Evolutionary conservation across 1,284 basidiomycete genomes (phyloP).

Genomic region (Sporisorium graminicola): DNA sequence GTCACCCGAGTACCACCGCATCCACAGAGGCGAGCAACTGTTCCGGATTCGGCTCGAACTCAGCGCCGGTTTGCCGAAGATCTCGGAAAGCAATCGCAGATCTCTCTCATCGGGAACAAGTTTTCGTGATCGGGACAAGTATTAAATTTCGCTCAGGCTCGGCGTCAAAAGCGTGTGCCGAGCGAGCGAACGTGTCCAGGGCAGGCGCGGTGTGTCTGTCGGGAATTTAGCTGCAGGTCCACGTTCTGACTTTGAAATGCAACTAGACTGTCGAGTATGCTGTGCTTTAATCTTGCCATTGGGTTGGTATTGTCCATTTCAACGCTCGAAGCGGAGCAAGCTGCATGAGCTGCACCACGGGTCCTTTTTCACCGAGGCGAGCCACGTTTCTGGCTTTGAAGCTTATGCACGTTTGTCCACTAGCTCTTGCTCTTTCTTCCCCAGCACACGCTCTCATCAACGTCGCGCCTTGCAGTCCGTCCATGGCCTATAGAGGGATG

Average conservation of each 20-base stretch:
- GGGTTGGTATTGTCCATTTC: background rate
- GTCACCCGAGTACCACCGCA: no score
- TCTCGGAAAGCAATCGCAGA: no score
- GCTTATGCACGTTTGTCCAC: background rate
- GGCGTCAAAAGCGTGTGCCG: no score
- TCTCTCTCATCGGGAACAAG: no score
- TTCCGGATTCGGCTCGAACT: no score
- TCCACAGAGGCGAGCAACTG: no score
- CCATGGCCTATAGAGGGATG: no score
- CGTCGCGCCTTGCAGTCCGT: no score
- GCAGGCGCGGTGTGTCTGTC: no score
- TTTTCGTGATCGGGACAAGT: no score
- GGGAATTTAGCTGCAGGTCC: constrained; percentile 33
- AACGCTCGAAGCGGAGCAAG: background rate
- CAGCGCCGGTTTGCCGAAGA: no score
- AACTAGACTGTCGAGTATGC: background rate
- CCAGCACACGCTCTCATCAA: background rate
- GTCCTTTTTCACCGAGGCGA: constrained; percentile 3
- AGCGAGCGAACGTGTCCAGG: background rate
- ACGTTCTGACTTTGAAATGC: constrained; percentile 19
- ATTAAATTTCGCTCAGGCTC: no score
- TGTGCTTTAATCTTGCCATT: background rate
- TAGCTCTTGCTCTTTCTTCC: background rate
- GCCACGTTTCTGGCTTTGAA: constrained; percentile 2
- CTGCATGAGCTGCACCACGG: constrained; percentile 27